phyloP scores from a whole-genome alignment of 75 land plant species.

The Isoetes taiwanensis region DNA sequence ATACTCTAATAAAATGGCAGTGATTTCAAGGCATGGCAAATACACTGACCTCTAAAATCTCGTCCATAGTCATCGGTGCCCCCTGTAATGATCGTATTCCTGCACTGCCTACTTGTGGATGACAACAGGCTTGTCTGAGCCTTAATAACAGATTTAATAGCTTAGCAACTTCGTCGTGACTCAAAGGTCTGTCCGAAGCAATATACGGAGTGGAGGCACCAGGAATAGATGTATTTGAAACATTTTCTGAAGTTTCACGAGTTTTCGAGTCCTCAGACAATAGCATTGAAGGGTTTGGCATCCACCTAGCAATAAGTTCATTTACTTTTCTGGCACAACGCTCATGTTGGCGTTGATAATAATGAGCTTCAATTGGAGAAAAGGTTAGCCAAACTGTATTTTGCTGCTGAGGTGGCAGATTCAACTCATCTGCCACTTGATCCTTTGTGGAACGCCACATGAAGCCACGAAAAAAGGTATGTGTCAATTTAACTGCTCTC shows the following conservation, averaged over 20 bases:
- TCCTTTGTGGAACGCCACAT: slow-evolving; percentile 96
- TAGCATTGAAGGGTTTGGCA: too few species aligned
- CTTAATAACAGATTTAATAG: slow-evolving; percentile 62
- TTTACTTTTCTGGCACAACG: slow-evolving; percentile 58
- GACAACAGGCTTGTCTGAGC: slow-evolving; percentile 97
- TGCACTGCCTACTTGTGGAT: slow-evolving; percentile 98
- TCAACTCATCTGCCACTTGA: slow-evolving; percentile 68
- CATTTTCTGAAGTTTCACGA: background rate
- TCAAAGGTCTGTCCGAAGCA: slow-evolving; percentile 27
- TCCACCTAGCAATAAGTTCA: slow-evolving; percentile 49
- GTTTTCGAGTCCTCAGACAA: background rate
- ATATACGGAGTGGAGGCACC: background rate
- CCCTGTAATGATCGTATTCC: slow-evolving; percentile 83
- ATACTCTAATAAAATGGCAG: too few species aligned
- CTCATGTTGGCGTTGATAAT: slow-evolving; percentile 88
- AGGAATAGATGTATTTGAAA: background rate
- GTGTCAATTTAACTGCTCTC: slow-evolving; percentile 57
- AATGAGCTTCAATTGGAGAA: slow-evolving; percentile 88
- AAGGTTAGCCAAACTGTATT: slow-evolving; percentile 65
- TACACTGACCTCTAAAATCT: slow-evolving; percentile 51
- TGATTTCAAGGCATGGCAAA: too few species aligned
- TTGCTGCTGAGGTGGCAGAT: slow-evolving; percentile 90
- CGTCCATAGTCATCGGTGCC: slow-evolving; percentile 93
- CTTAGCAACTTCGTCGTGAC: slow-evolving; percentile 63
- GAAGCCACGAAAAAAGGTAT: slow-evolving; percentile 54